phyloP scores from a whole-genome alignment of 2,329 filamentous ascomycete genomes.

The Ceratocystis lukuohia region DNA sequence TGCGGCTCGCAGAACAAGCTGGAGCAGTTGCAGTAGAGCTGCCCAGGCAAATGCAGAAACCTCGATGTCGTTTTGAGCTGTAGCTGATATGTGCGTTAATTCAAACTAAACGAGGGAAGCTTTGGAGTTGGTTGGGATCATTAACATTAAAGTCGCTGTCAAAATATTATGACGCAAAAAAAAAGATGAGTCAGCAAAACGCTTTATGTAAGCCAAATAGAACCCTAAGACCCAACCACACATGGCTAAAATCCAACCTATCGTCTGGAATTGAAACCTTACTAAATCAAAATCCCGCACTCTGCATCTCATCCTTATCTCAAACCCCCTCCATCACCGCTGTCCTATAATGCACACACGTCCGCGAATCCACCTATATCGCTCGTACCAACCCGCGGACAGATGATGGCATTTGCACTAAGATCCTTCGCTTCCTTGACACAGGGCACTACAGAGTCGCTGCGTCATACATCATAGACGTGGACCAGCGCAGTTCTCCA shows the following conservation, averaged over 20 bases:
- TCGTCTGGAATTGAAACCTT: background rate
- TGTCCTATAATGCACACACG: background rate
- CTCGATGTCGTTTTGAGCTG: background rate
- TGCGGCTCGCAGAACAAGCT: background rate
- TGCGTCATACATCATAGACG: constrained; percentile 32
- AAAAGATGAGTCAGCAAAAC: too few species aligned
- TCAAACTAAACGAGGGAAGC: too few species aligned
- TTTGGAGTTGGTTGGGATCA: too few species aligned
- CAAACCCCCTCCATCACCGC: background rate
- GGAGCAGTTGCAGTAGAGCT: background rate
- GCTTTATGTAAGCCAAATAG: too few species aligned
- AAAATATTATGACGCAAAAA: too few species aligned
- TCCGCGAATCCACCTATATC: background rate
- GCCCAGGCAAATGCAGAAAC: background rate
- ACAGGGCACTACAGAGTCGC: constrained; percentile 42
- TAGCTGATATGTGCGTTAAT: too few species aligned
- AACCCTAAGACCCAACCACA: too few species aligned
- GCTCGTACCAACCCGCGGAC: constrained; percentile 41
- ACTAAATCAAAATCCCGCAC: background rate
- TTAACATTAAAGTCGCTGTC: too few species aligned
- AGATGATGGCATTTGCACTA: constrained; percentile 48
- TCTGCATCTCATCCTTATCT: background rate
- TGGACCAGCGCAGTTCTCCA: background rate
- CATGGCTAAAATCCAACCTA: too few species aligned
- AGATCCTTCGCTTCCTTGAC: constrained; percentile 43